These are phyloP conservation scores for Ascochyta viciae-villosae DNA, from an alignment of 2,329 filamentous ascomycete species.

Conservation along the genomic window DNA sequence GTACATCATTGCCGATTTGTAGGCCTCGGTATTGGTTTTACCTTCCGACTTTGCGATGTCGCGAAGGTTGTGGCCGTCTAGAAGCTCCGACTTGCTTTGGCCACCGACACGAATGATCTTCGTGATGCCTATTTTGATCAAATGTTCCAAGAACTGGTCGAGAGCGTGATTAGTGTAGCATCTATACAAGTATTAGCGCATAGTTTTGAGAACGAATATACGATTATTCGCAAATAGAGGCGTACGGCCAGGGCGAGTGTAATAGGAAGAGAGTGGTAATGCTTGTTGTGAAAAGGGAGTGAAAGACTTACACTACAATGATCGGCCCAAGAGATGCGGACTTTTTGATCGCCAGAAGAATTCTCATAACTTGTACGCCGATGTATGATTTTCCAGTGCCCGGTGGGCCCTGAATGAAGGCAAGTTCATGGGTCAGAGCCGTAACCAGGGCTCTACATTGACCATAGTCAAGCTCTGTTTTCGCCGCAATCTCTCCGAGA, in stretches of 20 bases:
- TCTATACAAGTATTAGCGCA: conserved; percentile 2
- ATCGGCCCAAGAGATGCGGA: conserved; percentile 54
- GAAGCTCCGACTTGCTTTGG: conserved; percentile 61
- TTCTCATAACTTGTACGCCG: conserved; percentile 65
- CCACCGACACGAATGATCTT: conserved; percentile 69
- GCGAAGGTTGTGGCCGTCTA: conserved; percentile 61
- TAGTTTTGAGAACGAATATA: too few species aligned
- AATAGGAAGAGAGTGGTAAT: too few species aligned
- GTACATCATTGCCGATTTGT: conserved; percentile 19
- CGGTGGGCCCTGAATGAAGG: conserved; percentile 73
- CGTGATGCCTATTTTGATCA: conserved; percentile 57
- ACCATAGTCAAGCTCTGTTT: conserved; percentile 56
- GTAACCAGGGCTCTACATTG: conserved; percentile 61
- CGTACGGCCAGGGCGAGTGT: too few species aligned
- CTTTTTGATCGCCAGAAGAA: conserved; percentile 56
- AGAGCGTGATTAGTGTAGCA: conserved; percentile 63
- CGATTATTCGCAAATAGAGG: too few species aligned
- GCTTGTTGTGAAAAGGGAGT: not conserved
- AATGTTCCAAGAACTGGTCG: conserved; percentile 67
- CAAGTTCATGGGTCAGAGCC: conserved; percentile 61
- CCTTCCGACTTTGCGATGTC: conserved; percentile 21
- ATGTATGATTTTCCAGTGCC: conserved; percentile 73
- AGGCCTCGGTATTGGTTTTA: conserved; percentile 31
- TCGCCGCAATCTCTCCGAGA: conserved; percentile 19
- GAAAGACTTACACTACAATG: conserved; percentile 43